Evolutionary conservation across 306 rosid species (phyloP), one percentile per base, ranked within the genome.

Genomic region (Trifolium pratense): DNA sequence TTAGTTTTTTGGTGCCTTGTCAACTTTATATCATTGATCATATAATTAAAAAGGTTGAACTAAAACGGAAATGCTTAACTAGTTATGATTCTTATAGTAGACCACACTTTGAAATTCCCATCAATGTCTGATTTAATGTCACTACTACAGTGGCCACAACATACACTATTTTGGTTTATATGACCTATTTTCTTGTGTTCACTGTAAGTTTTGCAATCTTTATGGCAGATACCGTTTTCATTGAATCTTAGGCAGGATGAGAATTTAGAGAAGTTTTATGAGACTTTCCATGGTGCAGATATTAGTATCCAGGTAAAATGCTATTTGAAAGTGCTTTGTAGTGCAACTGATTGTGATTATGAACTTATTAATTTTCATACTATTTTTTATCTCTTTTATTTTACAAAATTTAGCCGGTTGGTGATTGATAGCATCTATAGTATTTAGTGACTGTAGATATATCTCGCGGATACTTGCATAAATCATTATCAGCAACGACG

Each of bases 271-370:
- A 89, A 46, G 72, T 83, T 88, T 75, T 88, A 89, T 46, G 97
- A 94, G 86, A 94, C 98, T 43, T 94, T 89, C 85, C 98, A 94
- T 83, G 97, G 98, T 39, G 78, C 89, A 68, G 81, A 91, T 81
- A 91, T 91, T 71, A 89, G 79, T 76, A 84, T 88, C 81, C 98
- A 94, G 98, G 98, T 94, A 79, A 76, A 53, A 20, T 53, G 26
- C 40, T 21, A 61, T 56, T 42, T 20, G 46, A 26, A 57, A 64
- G 26, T 76, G 29, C 43, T 78, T 46, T 69, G 48, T 72, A 75
- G 26, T 52, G 36, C 16, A 36, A 32, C 43, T 71, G 59, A 57
- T 62, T 64, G 62, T 40, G 18, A 12, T 2, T 14, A 69, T 63
- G 78, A 43, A 62, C 26, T 17, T 45, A 18, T 63, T 74, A 64